Percentiles rank a stretch among this genome's conserved stretches.
Conservation (phyloP, 257 asterid genomes). For the Cruciata laevipes region DNA sequence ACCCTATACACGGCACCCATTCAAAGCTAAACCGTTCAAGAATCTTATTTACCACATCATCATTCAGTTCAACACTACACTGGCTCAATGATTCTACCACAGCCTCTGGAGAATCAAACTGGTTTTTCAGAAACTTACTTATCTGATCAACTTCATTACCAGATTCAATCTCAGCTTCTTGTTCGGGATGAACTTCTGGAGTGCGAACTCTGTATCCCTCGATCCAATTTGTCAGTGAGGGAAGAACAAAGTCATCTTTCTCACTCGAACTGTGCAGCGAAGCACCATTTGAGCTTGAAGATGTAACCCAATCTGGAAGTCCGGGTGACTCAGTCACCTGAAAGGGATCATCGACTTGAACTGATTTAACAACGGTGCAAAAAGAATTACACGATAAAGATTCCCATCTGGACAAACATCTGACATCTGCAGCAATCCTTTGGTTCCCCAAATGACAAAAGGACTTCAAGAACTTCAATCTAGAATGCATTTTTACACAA, state of each 20-base stretch:
- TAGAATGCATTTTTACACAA: conserved; percentile 34
- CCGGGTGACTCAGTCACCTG: conserved; percentile 54
- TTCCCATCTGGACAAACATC: conserved; percentile 18
- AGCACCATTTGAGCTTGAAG: conserved; percentile 13
- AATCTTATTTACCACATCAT: conserved; percentile 50
- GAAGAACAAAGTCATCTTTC: conserved; percentile 76
- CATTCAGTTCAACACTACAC: conserved; percentile 42
- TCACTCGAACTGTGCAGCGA: conserved; percentile 12
- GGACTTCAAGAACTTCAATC: conserved; percentile 23
- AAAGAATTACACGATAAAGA: conserved; percentile 25
- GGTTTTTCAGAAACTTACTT: conserved; percentile 45
- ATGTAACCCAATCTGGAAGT: conserved; percentile 74
- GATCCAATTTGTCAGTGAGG: conserved; percentile 67
- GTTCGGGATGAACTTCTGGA: conserved; percentile 33
- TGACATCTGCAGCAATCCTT: conserved; percentile 14
- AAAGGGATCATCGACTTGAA: conserved; percentile 20
- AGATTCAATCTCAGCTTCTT: conserved; percentile 22
- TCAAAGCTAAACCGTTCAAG: conserved; percentile 67
- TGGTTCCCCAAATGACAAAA: conserved; percentile 26
- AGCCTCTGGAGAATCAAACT: conserved; percentile 39
- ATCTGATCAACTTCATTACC: conserved; percentile 60
- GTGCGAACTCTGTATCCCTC: conserved; percentile 31
- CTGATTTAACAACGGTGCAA: conserved; percentile 32
- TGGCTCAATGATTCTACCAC: conserved; percentile 42
- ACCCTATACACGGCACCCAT: conserved; percentile 69